Percentiles rank a stretch among this genome's conserved stretches.
Evolutionary conservation across 305 asterid genomes (phyloP).

Genomic region (Petunia hybrid): DNA sequence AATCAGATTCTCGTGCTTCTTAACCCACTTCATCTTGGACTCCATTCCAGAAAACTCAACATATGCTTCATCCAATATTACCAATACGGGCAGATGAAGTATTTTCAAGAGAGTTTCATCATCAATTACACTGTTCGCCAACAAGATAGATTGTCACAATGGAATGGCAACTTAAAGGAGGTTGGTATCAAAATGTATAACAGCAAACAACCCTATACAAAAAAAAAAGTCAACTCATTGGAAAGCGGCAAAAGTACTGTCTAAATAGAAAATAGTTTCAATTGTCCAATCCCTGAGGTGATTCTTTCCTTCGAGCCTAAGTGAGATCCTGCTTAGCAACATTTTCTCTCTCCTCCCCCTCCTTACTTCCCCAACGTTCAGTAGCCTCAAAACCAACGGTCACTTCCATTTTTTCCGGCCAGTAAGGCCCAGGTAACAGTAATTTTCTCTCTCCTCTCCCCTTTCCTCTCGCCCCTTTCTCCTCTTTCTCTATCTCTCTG

Average conservation of each 20-base stretch:
- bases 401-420: too few relatives aligned
- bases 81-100: constrained; percentile 80
- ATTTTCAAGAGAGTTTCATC: constrained; percentile 71
- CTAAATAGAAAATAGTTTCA: background rate
- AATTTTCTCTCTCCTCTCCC: too few relatives aligned
- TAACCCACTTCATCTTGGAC: constrained; percentile 96
- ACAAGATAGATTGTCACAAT: constrained; percentile 21
- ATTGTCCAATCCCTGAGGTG: background rate
- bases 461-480: too few relatives aligned
- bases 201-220: background rate
- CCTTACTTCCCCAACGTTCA: too few relatives aligned
- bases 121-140: constrained; percentile 75
- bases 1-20: constrained; percentile 87
- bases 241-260: background rate
- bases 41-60: constrained; percentile 86
- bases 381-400: too few relatives aligned
- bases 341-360: too few relatives aligned
- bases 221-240: background rate
- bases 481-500: too few relatives aligned
- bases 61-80: constrained; percentile 95
- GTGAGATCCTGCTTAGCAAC: too few relatives aligned
- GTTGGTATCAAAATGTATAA: constrained; percentile 3
- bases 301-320: too few relatives aligned
- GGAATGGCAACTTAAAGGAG: constrained; percentile 23
- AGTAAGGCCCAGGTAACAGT: too few relatives aligned